phyloP scores from a whole-genome alignment of 2,329 filamentous ascomycete genomes.

The Dothideomycetes sp. region DNA sequence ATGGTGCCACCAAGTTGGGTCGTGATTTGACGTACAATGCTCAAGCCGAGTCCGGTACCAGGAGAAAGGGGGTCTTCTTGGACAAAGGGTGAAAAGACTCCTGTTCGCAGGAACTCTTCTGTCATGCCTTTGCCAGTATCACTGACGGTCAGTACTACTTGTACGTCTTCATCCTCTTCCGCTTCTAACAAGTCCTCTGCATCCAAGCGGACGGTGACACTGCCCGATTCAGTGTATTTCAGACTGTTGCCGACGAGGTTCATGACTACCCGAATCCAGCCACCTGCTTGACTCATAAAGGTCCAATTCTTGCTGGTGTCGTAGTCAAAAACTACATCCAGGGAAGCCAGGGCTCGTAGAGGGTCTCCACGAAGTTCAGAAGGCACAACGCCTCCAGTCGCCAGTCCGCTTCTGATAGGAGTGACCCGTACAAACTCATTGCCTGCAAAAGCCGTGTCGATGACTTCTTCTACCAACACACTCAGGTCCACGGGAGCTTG shows the following conservation, averaged over 20 bases:
- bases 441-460: conserved; percentile 38
- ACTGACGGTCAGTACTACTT: conserved; percentile 30
- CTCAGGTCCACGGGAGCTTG: conserved; percentile 31
- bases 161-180: background rate
- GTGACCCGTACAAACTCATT: conserved; percentile 15
- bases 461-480: conserved; percentile 44
- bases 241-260: conserved; percentile 18
- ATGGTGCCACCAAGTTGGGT: conserved; percentile 21
- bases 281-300: conserved; percentile 33
- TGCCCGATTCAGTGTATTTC: conserved; percentile 16
- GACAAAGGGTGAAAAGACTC: conserved; percentile 54
- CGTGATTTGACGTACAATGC: conserved; percentile 44
- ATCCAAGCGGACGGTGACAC: conserved; percentile 17
- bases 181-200: conserved; percentile 2
- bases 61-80: conserved; percentile 55
- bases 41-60: conserved; percentile 57
- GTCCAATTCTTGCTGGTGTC: conserved; percentile 31
- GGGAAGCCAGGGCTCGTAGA: background rate
- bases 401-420: conserved; percentile 23
- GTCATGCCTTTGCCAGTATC: conserved; percentile 61
- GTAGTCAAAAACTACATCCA: conserved; percentile 2
- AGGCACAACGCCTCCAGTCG: background rate
- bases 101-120: conserved; percentile 51
- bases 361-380: background rate
- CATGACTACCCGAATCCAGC: conserved; percentile 16